Evolutionary conservation across 2,329 filamentous ascomycete genomes (phyloP), one percentile per base, ranked within the genome.

Genomic region (Colletotrichum cereale): DNA sequence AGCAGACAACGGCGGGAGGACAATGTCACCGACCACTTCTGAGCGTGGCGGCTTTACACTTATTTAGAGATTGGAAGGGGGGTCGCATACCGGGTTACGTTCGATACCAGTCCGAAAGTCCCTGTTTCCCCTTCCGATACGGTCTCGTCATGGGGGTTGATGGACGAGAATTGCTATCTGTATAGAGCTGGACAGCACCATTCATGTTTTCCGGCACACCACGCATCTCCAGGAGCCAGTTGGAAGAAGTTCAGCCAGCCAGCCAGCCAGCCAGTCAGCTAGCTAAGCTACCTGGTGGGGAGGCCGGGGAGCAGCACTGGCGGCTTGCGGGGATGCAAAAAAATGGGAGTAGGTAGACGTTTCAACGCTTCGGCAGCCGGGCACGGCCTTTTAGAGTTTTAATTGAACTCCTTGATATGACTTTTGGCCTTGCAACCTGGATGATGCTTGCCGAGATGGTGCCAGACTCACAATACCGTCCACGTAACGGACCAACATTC

Each of bases 331-430:
- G 26, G 34, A 62, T 38, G 18, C 3, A 40, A 40, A 47, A 5
- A 24, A 12, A 40, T 11, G 31, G 44, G 21, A 24, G 3, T 40
- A 14, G 34, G 29, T 67, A 66, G 67, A 56, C 62, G 34, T 62
- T 61, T 62, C 31, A 40, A 60, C 53, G 63, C 56, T 67, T 62
- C 63, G 67, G 56, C 38, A 36, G 56, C 63, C 67, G 63, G 48
- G 63, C 60, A 42, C 31, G 56, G 56, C 63, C 34, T 40, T n/a
- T 47, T 21, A 52, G 47, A 61, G 63, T 62, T 36, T 67, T 56
- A 62, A 71, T 56, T 29, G 38, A 48, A 44, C 56, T 50, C 63
- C 24, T 44, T 62, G 24, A 48, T 29, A 61, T 56, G 40, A 21
- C 12, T 40, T 12, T 24, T 47, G 26, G 2, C n/a, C 12, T 18